phyloP scores from a whole-genome alignment of 192 early-diverging fungal genomes.

The Phycomyces nitens region DNA sequence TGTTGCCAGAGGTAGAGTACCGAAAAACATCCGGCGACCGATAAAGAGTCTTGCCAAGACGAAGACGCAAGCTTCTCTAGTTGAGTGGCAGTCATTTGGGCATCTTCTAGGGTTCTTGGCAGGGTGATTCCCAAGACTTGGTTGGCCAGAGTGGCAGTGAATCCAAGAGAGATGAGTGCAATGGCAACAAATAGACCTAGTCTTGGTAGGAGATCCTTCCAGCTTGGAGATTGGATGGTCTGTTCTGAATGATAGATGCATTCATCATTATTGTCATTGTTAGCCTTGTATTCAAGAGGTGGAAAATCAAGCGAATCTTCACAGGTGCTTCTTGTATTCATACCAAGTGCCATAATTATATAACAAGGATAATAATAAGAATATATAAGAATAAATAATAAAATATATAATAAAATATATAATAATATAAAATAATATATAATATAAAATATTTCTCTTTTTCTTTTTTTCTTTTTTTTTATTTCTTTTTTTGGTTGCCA shows the following conservation, averaged over 20 bases:
- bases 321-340: not conserved
- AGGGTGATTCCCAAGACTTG: constrained; percentile 24
- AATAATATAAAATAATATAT: too few relatives aligned
- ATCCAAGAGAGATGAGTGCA: constrained; percentile 15
- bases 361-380: too few relatives aligned
- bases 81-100: constrained; percentile 42
- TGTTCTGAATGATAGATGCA: constrained; percentile 7
- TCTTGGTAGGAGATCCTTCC: constrained; percentile 20
- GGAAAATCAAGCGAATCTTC: not conserved
- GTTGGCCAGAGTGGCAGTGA: constrained; percentile 23
- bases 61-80: constrained; percentile 41
- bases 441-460: too few relatives aligned
- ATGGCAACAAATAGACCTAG: constrained; percentile 19
- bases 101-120: constrained; percentile 47
- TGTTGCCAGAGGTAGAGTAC: constrained; percentile 56
- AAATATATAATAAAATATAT: too few relatives aligned
- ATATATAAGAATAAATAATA: too few relatives aligned
- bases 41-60: constrained; percentile 38
- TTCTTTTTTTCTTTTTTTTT: too few relatives aligned
- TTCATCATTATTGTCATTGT: constrained; percentile 4
- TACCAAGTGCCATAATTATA: too few relatives aligned
- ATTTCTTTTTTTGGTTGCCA: too few relatives aligned
- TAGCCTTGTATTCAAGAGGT: not conserved
- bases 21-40: constrained; percentile 41
- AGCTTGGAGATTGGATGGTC: not conserved